phyloP scores from a whole-genome alignment of 2,329 filamentous ascomycete species.

The Cladosporium cucumerinum region DNA sequence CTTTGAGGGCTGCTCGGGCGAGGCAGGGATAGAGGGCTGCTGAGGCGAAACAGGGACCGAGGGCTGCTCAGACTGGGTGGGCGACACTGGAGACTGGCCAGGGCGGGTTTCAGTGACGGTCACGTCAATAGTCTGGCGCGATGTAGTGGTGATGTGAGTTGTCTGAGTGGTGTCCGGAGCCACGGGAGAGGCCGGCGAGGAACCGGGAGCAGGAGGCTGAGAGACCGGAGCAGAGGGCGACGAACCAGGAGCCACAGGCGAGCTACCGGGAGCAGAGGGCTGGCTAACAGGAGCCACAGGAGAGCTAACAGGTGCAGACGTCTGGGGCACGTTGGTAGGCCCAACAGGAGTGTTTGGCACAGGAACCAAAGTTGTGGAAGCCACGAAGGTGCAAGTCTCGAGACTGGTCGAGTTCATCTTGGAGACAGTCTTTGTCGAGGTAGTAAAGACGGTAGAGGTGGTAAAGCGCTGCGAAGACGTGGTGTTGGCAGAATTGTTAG shows the following conservation, averaged over 20 bases:
- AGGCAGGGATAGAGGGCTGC: neutral
- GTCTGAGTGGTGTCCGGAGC: conserved; percentile 6
- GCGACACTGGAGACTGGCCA: neutral
- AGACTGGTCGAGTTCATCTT: neutral
- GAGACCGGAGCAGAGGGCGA: neutral
- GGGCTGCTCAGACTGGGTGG: neutral
- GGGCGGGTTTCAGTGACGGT: conserved; percentile 8
- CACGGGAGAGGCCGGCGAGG: neutral
- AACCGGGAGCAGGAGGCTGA: neutral
- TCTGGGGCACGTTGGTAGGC: neutral
- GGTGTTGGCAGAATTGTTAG: neutral
- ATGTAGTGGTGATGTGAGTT: neutral
- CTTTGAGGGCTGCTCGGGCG: neutral
- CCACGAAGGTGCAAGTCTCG: neutral
- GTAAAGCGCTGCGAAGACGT: neutral
- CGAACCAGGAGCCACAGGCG: neutral
- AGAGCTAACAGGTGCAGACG: neutral
- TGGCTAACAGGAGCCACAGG: neutral
- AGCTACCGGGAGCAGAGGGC: neutral
- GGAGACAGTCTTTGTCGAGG: neutral
- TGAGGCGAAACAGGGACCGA: neutral
- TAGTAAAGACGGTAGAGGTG: conserved; percentile 9
- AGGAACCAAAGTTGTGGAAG: conserved; percentile 10
- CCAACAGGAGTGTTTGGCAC: neutral
- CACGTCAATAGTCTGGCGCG: neutral